Evolutionary conservation across 148 eudicot genomes (phyloP), one percentile per base, ranked within the genome.

Genomic region (Fagopyrum tataricum): DNA sequence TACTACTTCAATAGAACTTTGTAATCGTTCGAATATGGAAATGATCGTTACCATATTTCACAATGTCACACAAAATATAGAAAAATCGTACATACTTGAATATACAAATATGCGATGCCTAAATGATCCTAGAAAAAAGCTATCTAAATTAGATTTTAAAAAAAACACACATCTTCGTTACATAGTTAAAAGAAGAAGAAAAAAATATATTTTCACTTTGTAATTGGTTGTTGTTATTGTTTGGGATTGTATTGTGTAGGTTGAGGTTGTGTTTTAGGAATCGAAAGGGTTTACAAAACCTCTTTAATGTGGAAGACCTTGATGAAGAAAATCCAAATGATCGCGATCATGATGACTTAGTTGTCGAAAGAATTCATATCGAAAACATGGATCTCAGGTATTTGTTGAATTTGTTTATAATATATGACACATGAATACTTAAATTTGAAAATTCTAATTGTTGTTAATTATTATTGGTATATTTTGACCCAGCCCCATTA

Each of bases 401-500:
- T 13, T 5, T 61, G 13, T 61, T 24, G 2, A n/a, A 55, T 17
- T 51, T 0, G 20, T 4, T 51, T 6, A 2, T 2, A 8, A 7
- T 46, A 46, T 46, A 15, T 52, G n/a, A 13, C 18, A 48, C 12
- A 17, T 48, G 14, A 17, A 31, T 48, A 17, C 17, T 15, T 52
- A 1, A 53, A 53, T 53, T 2, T 53, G 23, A 17, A 53, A n/a
- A n/a, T 18, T n/a, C 20, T 52, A 8, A 4, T 52, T 2, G 15
- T 5, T 5, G 2, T 53, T 2, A 53, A 53, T 53, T 7, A 23
- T 18, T 14, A 53, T n/a, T 53, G 59, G 59, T 53, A 76, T 4
- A 14, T 1, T 72, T 72, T 77, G 7, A 59, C 44, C 70, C 85
- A 90, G 90, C 78, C 71, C 84, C 4, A 13, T 82, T 73, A 89